Base-by-base conservation (phyloP, 306 rosid species). In the Cicer yamashitae region DNA sequence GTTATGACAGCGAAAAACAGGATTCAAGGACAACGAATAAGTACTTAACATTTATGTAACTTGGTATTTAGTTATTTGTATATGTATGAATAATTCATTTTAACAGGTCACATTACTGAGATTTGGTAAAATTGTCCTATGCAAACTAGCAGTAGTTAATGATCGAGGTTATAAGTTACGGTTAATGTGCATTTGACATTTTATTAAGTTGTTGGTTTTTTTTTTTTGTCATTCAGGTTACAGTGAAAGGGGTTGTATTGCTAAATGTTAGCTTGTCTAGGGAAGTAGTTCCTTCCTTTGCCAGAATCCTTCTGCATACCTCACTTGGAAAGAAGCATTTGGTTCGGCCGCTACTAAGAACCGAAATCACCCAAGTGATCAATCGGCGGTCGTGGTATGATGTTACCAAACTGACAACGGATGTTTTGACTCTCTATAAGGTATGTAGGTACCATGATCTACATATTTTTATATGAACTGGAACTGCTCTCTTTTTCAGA, bases 271-370 rank as follows among this genome's bases (percentile, higher is more conserved):
- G 91, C 82, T 88, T 96, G 84, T 84, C 96, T 60, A 89, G 99
- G 86, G 99, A 92, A 77, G 97, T 96, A 50, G 98, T 96, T 80
- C 99, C 99, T 74, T 86, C 92, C 60, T 92, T 96, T 86, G 99
- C 98, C 7, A 90, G 96, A 85, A 96, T 96, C 75, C 91, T 92
- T 82, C 82, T 96, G 73, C 93, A 91, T 70, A 90, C 99, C 58
- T 91, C 97, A 48, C 98, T 96, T 51, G 99, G 99, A 58, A 96
- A 92, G 84, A 92, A 93, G 82, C 98, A 96, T 84, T 82, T 96
- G 78, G 99, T 96, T 62, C 96, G 98, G 66, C 96, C 99, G 43
- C 81, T 96, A 34, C 81, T 96, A 62, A 88, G 99, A 83, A 82
- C 97, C 5, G 99, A 96, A 84, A 90, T 92, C 61, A 82, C 98